Conservation (phyloP, 805 yeast species). For the Kazachstania kunashirensis region DNA sequence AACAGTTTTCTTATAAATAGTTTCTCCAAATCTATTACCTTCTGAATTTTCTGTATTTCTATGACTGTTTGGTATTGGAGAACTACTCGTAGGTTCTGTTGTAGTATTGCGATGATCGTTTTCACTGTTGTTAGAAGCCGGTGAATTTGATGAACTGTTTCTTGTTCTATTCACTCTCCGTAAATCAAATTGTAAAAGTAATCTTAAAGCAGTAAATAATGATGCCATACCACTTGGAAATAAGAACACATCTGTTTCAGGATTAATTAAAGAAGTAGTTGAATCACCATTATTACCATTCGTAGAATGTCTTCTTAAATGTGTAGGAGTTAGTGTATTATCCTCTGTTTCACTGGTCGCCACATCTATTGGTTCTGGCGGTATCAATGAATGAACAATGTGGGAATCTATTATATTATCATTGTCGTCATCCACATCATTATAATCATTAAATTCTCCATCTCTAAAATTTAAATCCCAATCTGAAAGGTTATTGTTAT, state of each 20-base stretch:
- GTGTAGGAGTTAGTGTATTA: neutral
- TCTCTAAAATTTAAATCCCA: conserved; percentile 4
- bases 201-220: conserved; percentile 70
- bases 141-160: conserved; percentile 2
- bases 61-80: neutral
- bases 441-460: conserved; percentile 1
- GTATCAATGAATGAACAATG: conserved; percentile 15
- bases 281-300: neutral
- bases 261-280: conserved; percentile 10
- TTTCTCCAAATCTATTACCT: conserved; percentile 1
- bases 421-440: neutral
- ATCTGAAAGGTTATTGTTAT: conserved; percentile 3
- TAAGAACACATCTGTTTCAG: conserved; percentile 64
- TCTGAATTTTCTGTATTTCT: neutral
- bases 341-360: neutral
- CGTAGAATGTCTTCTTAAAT: neutral
- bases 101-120: neutral
- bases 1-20: conserved; percentile 50
- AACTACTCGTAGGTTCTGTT: neutral
- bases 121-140: conserved; percentile 1
- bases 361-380: conserved; percentile 24
- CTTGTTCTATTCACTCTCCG: conserved; percentile 27
- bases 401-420: neutral
- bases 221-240: conserved; percentile 92
- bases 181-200: conserved; percentile 33